phyloP scores from a whole-genome alignment of 1,139 yeast species.

The Saccharomyces pastorianus region DNA sequence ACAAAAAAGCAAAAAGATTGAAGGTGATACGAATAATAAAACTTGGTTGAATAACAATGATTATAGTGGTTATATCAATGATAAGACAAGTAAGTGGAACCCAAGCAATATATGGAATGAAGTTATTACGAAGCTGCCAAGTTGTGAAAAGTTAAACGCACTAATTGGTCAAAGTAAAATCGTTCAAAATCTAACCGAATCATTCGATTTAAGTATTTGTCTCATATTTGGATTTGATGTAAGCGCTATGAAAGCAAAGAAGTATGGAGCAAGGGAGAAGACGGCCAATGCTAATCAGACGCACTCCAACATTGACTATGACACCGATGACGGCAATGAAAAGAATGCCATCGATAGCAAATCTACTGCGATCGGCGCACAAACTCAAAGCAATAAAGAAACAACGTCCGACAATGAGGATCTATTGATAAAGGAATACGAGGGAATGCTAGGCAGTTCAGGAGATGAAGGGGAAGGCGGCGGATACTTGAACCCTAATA shows the following conservation, averaged over 20 bases:
- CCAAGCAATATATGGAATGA: constrained; percentile 46
- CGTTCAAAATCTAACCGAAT: background rate
- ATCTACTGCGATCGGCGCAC: constrained; percentile 16
- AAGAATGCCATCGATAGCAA: constrained; percentile 21
- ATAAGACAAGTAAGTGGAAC: constrained; percentile 31
- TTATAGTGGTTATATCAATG: constrained; percentile 20
- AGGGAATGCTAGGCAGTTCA: constrained; percentile 47
- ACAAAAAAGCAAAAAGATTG: constrained; percentile 6
- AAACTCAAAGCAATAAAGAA: constrained; percentile 30
- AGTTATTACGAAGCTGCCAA: constrained; percentile 34
- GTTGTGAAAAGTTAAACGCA: constrained; percentile 32
- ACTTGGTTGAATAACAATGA: constrained; percentile 26
- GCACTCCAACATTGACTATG: constrained; percentile 14
- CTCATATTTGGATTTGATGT: constrained; percentile 31
- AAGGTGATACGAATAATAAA: constrained; percentile 10
- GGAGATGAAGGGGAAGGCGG: constrained; percentile 37
- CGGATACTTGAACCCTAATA: constrained; percentile 33
- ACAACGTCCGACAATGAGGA: constrained; percentile 7
- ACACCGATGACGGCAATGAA: constrained; percentile 22
- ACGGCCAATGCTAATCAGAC: constrained; percentile 3
- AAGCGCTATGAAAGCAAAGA: background rate
- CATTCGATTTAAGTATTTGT: background rate
- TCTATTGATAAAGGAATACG: constrained; percentile 34
- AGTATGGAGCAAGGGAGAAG: constrained; percentile 11
- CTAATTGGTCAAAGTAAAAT: constrained; percentile 23